Conservation (phyloP, 306 rosid genomes). For the Begonia loranthoides region DNA sequence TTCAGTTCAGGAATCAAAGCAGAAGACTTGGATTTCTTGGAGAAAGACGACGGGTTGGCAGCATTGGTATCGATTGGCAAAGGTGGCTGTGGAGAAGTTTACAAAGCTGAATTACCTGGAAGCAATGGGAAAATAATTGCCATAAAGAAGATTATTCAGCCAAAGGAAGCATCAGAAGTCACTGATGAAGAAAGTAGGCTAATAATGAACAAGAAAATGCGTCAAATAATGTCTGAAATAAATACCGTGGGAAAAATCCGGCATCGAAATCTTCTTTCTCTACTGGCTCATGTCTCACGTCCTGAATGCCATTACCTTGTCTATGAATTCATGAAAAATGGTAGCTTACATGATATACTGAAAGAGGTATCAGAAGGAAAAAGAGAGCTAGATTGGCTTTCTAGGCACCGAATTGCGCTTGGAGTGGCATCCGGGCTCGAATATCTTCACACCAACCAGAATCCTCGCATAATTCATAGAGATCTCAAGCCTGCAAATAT, state of each 20-base stretch:
- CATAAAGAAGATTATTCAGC: slow-evolving; percentile 66
- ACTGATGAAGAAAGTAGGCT: slow-evolving; percentile 56
- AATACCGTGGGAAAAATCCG: slow-evolving; percentile 79
- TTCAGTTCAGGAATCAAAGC: slow-evolving; percentile 52
- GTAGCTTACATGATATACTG: slow-evolving; percentile 60
- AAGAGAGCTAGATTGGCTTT: slow-evolving; percentile 43
- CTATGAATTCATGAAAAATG: slow-evolving; percentile 87
- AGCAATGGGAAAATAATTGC: slow-evolving; percentile 60
- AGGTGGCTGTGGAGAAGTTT: slow-evolving; percentile 82
- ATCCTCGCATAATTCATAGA: slow-evolving; percentile 66
- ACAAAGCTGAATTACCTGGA: slow-evolving; percentile 60
- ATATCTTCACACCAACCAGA: slow-evolving; percentile 61
- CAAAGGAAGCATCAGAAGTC: slow-evolving; percentile 43
- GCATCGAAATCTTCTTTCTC: slow-evolving; percentile 70
- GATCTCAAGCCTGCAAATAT: slow-evolving; percentile 76
- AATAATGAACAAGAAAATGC: slow-evolving; percentile 55
- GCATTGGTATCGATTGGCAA: slow-evolving; percentile 47
- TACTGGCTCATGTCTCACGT: slow-evolving; percentile 61
- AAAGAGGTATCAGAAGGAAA: slow-evolving; percentile 18
- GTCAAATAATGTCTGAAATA: slow-evolving; percentile 71
- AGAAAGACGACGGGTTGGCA: slow-evolving; percentile 55
- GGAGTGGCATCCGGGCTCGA: slow-evolving; percentile 83
- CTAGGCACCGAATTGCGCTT: slow-evolving; percentile 51
- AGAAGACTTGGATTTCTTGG: slow-evolving; percentile 66
- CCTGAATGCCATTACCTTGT: slow-evolving; percentile 79